Base-by-base conservation (phyloP, 2,329 filamentous ascomycete genomes). In the Aciculosporium take region DNA sequence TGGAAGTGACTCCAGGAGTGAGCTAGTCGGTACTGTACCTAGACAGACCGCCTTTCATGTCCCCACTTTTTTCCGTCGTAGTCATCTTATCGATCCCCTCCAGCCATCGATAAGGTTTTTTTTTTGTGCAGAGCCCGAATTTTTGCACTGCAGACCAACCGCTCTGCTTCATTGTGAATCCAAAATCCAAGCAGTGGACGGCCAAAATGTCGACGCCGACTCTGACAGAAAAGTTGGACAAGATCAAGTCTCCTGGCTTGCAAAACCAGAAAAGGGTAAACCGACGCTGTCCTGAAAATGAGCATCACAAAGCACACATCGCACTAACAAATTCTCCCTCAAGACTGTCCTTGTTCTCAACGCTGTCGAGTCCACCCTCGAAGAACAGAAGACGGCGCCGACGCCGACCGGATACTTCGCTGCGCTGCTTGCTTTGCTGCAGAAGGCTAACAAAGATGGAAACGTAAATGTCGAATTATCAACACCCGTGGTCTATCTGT, bases 181-280 rank as follows among this genome's bases (percentile, higher is more conserved):
- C 18, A 31, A 32, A n/a, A n/a, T n/a, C 30, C 21, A 25, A 28
- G 30, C 29, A 35, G 32, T 42, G 35, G 36, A 45, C 51, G 48
- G 53, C 53, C 49, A 45, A 47, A 46, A 51, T 52, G 53, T 57
- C 65, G 53, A 66, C 69, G 48, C 57, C 65, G 53, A 66, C 69
- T 49, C 56, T 96, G 56, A 79, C 83, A 61, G 89, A 94, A 70
- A 93, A 87, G 71, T 77, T 98, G 60, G 84, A 89, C 68, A 95
- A 93, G 75, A 95, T 96, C 63, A 84, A 91, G 65, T 91, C 84
- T 58, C 91, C 91, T 43, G 94, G 94, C 64, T 77, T 95, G 55
- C 85, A 96, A 64, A 94, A 84, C 61, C 88, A 95, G 66, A 79
- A 94, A 62, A 86, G 88, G 74, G 87, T 91, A 67, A 51, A 68